Evolutionary conservation across 139 green algal species (phyloP), one percentile per base, ranked within the genome.

Genomic region (Closterium sp.): DNA sequence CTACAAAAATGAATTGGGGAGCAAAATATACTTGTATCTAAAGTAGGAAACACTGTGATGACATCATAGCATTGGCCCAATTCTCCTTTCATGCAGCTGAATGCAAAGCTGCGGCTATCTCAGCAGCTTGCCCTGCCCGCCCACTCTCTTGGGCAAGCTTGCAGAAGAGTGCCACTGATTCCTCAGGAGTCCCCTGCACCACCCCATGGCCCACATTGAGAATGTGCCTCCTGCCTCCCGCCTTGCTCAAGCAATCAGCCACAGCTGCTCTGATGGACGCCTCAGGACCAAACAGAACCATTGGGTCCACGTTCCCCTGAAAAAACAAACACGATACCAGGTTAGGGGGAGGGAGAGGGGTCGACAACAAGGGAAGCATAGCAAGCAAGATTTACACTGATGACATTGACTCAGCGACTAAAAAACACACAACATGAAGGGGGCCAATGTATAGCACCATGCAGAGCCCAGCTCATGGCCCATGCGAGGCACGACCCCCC

Each of bases 141-240:
- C 62, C 62, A 79, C 62, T 95, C 93, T 98, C 93, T 6, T 95
- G 93, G 0, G 97, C 97, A 70, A 99, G 94, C 86, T 99, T 73
- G 93, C 97, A 98, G 93, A 99, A 99, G 70, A 97, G 91, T 17
- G 89, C 96, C 31, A 99, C 98, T n/a, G 93, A 96, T 28, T 98
- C 97, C 95, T 99, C 98, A 22, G 98, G 98, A 0, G 97, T 99
- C 88, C 96, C 96, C 95, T 98, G 96, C 4, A 98, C 92, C 73
- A 99, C 98, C 31, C 98, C 98, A 91, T 99, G 97, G 1, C 97
- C 97, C 34, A 99, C 97, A 92, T 99, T 99, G 34, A 99, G 94
- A 91, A 99, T 99, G 94, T 99, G 97, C 13, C 95, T 95, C 17
- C 91, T 30, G 0, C 94, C 94, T 21, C 96, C 97, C 13, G 90